Evolutionary conservation across 2,329 filamentous ascomycete species (phyloP).

Genomic region (Zymoseptoria crescenta): DNA sequence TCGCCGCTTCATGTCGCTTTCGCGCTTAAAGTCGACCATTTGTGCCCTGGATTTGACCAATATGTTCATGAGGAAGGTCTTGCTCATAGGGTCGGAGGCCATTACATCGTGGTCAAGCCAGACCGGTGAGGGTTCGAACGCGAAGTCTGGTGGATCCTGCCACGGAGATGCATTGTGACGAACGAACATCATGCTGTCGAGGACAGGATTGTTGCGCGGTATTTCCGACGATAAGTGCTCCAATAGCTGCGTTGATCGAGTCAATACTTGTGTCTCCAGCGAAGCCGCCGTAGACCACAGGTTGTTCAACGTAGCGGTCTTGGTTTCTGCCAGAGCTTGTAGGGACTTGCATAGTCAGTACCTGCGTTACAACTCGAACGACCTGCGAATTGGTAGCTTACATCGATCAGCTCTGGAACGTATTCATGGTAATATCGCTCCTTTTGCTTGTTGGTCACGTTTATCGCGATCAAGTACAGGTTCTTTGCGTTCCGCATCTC

Average conservation of each 20-base stretch:
- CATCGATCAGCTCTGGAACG: constrained; percentile 85
- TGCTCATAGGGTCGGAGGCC: constrained; percentile 77
- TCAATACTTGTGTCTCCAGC: constrained; percentile 72
- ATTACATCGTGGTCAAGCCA: constrained; percentile 93
- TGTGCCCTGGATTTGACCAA: constrained; percentile 83
- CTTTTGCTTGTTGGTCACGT: constrained; percentile 95
- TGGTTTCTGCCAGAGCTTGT: constrained; percentile 87
- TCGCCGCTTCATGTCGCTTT: constrained; percentile 75
- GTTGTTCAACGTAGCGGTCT: constrained; percentile 72
- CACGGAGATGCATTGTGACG: constrained; percentile 76
- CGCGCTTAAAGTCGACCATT: constrained; percentile 68
- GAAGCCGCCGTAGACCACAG: constrained; percentile 75
- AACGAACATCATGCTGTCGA: constrained; percentile 98
- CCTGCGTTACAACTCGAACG: neutral
- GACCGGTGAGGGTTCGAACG: constrained; percentile 88
- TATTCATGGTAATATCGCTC: constrained; percentile 97
- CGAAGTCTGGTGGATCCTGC: constrained; percentile 76
- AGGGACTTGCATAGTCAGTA: constrained; percentile 45
- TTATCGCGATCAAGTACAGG: constrained; percentile 92
- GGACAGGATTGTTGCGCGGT: constrained; percentile 72
- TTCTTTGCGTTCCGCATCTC: constrained; percentile 99
- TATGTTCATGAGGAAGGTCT: constrained; percentile 85
- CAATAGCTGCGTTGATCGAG: constrained; percentile 64
- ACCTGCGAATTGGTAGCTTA: constrained; percentile 33
- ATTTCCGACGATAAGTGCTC: constrained; percentile 72